Percentiles rank a stretch among this genome's conserved stretches.
These are phyloP conservation scores for Neobulgaria alba DNA, from an alignment of 2,329 filamentous ascomycete species.

Conservation along the genomic window DNA sequence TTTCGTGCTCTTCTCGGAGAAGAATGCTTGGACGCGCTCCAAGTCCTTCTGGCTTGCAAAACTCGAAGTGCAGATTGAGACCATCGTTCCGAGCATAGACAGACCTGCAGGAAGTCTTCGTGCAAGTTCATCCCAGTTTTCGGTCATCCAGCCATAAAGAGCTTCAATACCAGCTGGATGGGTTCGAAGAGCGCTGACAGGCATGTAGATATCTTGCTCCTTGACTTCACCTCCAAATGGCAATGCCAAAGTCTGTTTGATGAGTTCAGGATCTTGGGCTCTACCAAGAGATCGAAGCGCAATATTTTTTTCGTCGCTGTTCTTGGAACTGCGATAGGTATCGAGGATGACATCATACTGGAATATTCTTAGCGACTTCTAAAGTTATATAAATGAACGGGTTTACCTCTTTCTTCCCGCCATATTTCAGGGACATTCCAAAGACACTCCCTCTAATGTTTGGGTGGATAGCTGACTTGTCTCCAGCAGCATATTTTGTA, in stretches of 20 bases:
- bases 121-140: conserved; percentile 79
- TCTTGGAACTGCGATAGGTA: conserved; percentile 66
- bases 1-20: conserved; percentile 72
- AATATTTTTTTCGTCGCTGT: conserved; percentile 84
- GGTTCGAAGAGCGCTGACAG: conserved; percentile 67
- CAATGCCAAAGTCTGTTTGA: conserved; percentile 70
- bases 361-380: conserved; percentile 9
- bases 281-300: conserved; percentile 77
- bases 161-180: conserved; percentile 72
- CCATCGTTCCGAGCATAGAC: conserved; percentile 76
- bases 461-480: conserved; percentile 76
- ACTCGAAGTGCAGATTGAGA: conserved; percentile 71
- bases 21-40: conserved; percentile 71
- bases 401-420: conserved; percentile 69
- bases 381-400: background rate
- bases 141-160: conserved; percentile 74
- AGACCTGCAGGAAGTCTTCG: conserved; percentile 79
- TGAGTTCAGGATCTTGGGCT: conserved; percentile 67
- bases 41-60: conserved; percentile 74
- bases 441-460: conserved; percentile 87
- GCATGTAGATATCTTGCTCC: conserved; percentile 90
- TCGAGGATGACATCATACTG: conserved; percentile 70
- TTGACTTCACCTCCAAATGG: conserved; percentile 76
- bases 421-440: conserved; percentile 73
- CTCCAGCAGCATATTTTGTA: conserved; percentile 69